phyloP scores from a whole-genome alignment of 495 filamentous ascomycete species.

The Opeltia flavorubescens region DNA sequence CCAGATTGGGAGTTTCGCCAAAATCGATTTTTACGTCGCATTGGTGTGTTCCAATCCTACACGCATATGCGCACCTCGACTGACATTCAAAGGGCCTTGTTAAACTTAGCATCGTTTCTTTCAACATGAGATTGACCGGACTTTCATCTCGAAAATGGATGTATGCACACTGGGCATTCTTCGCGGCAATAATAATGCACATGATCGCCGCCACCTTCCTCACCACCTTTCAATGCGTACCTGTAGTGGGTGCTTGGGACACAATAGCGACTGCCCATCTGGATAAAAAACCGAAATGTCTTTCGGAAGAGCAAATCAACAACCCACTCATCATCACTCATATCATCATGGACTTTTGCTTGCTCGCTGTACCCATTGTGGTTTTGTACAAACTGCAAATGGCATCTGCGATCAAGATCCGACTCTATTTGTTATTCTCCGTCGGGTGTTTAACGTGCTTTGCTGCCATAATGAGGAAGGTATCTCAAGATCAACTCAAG shows the following conservation, averaged over 20 bases:
- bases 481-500: not conserved
- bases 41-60: too few species aligned
- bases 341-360: constrained; percentile 12
- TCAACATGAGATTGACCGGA: constrained; percentile 16
- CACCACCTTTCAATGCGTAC: constrained; percentile 10
- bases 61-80: too few species aligned
- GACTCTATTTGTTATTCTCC: constrained; percentile 10
- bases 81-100: constrained; percentile 12
- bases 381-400: constrained; percentile 14
- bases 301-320: not conserved
- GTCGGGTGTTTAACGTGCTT: constrained; percentile 12
- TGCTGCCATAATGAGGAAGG: constrained; percentile 10
- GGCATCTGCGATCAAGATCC: constrained; percentile 6
- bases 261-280: not conserved
- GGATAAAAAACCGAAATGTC: constrained; percentile 3
- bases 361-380: constrained; percentile 14
- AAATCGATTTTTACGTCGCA: too few species aligned
- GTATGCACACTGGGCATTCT: constrained; percentile 11
- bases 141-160: constrained; percentile 13
- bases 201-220: constrained; percentile 10
- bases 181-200: constrained; percentile 9
- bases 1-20: too few species aligned
- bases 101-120: constrained; percentile 16
- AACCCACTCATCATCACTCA: constrained; percentile 9
- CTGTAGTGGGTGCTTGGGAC: constrained; percentile 2